Conservation (phyloP, 306 rosid genomes). For the Trichosanthes truncata region DNA sequence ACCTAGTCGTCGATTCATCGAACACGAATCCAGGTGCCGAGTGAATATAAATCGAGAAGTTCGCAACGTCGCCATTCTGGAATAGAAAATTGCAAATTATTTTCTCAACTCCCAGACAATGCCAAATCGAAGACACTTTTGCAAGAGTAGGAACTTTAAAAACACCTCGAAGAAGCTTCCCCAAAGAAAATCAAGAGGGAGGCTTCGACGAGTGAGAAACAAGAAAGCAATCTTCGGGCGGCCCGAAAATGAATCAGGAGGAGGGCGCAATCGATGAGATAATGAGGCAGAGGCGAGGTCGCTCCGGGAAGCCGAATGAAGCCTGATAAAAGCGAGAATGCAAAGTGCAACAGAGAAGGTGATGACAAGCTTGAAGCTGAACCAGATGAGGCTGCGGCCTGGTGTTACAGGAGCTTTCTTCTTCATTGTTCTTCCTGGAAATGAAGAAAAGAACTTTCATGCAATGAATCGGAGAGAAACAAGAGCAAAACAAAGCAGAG, state of each 20-base stretch:
- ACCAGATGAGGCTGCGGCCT: conserved; percentile 41
- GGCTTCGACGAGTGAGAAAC: conserved; percentile 64
- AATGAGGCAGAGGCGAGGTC: conserved; percentile 18
- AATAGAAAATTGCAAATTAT: neutral
- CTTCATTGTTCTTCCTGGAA: conserved; percentile 25
- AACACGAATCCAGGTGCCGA: conserved; percentile 37
- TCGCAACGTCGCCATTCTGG: conserved; percentile 41
- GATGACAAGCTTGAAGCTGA: conserved; percentile 40
- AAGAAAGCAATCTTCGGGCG: conserved; percentile 80
- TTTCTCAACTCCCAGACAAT: neutral
- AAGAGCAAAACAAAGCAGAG: neutral
- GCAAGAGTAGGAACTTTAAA: neutral
- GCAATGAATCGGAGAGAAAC: neutral
- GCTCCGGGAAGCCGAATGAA: conserved; percentile 27
- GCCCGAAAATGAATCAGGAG: conserved; percentile 29
- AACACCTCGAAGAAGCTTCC: conserved; percentile 75
- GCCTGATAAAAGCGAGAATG: conserved; percentile 40
- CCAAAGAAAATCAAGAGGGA: conserved; percentile 96
- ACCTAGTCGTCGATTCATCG: conserved; percentile 35
- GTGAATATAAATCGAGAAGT: conserved; percentile 44
- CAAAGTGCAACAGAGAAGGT: conserved; percentile 40
- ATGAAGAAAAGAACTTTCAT: neutral
- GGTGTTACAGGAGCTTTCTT: conserved; percentile 25
- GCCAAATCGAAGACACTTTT: neutral
- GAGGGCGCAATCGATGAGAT: conserved; percentile 24